Evolutionary conservation across 179 eudicot species (phyloP), one percentile per base, ranked within the genome.

Genomic region (Camellia oleifera): DNA sequence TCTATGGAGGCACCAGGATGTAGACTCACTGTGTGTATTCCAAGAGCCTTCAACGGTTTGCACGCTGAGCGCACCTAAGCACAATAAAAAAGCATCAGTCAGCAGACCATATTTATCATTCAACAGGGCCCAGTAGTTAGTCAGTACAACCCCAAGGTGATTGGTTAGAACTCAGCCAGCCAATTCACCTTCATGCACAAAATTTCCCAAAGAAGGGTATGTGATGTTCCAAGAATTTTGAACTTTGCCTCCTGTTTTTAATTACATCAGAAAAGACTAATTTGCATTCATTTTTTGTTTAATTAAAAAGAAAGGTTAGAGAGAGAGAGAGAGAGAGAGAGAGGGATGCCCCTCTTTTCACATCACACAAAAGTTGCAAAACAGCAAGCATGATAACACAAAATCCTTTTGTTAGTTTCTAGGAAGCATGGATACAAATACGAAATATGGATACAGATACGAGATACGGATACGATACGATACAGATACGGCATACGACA

Each of bases 1-100:
- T 93, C 94, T 66, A 97, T 62, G 40, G 96, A 74, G 69, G 97
- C 90, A 83, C 97, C 98, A 64, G 94, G 83, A 89, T 97, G 99
- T 77, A 97, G 81, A 79, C 95, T 91, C 82, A 94, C 99, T 17
- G 97, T 85, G 84, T 94, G 99, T 72, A 97, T 78, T 76, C 99
- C 97, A 68, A 80, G 77, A 72, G 84, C 79, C 89, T 97, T 97
- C 77, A 97, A 76, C 70, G 97, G 90, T 87, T 92, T 97, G 97
- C 90, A 94, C n/a, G 89, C 87, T 48, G 89, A 77, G 40, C 97
- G 92, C 60, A 97, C 97, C 99, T 96, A 87, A 72, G 73, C 56
- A 77, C 5, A 57, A 67, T 74, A 12, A 52, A 23, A 52, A 78
- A 18, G 50, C 9, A 48, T 72, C n/a, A 7, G 54, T 40, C 45